These are phyloP conservation scores for Eucalyptus caleyi DNA, from an alignment of 345 rosid genomes.

Conservation along the genomic window DNA sequence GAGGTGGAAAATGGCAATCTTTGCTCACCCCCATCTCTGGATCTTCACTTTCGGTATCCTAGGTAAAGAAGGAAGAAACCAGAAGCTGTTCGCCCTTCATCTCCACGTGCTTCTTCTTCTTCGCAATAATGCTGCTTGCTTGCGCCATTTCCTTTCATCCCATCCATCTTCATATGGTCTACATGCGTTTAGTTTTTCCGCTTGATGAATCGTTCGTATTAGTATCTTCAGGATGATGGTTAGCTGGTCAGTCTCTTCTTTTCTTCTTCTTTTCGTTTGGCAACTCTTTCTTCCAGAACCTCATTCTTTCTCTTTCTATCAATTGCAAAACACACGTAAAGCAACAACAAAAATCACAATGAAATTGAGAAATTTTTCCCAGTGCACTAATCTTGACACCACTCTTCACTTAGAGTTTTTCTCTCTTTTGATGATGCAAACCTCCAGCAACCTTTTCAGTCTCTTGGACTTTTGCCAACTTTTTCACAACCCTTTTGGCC, in stretches of 20 bases:
- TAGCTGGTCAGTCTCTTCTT: background rate
- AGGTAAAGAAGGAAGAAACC: slow-evolving; percentile 25
- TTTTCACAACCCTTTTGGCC: too few relatives aligned
- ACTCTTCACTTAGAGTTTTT: too few relatives aligned
- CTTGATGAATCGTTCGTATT: background rate
- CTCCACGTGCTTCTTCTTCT: background rate
- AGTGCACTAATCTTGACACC: too few relatives aligned
- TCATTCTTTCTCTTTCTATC: background rate
- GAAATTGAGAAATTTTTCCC: too few relatives aligned
- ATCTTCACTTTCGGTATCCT: slow-evolving; percentile 55
- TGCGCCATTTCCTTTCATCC: background rate
- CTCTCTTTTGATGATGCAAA: too few relatives aligned
- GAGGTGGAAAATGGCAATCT: slow-evolving; percentile 18
- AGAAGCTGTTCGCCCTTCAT: background rate
- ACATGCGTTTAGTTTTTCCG: background rate
- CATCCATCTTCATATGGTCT: background rate
- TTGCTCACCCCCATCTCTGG: slow-evolving; percentile 16
- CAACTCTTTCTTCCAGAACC: background rate
- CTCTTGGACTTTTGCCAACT: too few relatives aligned
- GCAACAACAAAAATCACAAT: too few relatives aligned
- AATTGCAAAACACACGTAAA: too few relatives aligned
- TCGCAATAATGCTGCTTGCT: background rate
- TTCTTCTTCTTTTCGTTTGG: background rate
- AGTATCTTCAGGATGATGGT: background rate
- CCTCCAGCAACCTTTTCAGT: too few relatives aligned